Conservation (phyloP, 75 land plant species). For the Larix kaempferi region DNA sequence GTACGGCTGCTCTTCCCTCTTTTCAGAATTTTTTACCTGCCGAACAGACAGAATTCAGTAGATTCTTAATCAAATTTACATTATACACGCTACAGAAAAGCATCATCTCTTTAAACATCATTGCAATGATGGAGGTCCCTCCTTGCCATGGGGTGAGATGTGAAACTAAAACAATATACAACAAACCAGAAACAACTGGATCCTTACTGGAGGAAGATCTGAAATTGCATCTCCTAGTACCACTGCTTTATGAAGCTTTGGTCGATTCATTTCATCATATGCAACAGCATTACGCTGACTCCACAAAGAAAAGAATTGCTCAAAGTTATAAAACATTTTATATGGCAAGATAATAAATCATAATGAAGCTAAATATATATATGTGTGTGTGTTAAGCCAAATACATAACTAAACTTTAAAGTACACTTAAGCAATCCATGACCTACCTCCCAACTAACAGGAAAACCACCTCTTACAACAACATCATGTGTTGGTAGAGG, state of each 20-base stretch:
- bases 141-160: too few species aligned
- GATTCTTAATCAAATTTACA: slow-evolving; percentile 1
- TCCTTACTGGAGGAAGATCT: slow-evolving; percentile 85
- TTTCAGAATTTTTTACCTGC: slow-evolving; percentile 59
- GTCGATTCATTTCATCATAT: slow-evolving; percentile 61
- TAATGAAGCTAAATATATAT: too few species aligned
- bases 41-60: slow-evolving; percentile 6
- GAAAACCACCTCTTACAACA: slow-evolving; percentile 61
- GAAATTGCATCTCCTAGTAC: slow-evolving; percentile 82
- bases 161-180: neutral
- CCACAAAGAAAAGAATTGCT: neutral
- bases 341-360: neutral
- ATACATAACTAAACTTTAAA: too few species aligned
- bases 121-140: too few species aligned
- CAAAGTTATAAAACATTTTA: neutral
- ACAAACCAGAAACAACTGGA: neutral
- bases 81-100: neutral
- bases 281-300: slow-evolving; percentile 85
- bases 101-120: neutral
- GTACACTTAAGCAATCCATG: neutral
- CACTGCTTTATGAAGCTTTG: slow-evolving; percentile 56
- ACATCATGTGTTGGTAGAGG: slow-evolving; percentile 94
- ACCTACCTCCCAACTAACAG: slow-evolving; percentile 81
- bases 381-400: too few species aligned
- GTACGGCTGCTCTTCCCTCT: slow-evolving; percentile 67